Evolutionary conservation across 306 rosid species (phyloP).

Genomic region (Prunus persica): DNA sequence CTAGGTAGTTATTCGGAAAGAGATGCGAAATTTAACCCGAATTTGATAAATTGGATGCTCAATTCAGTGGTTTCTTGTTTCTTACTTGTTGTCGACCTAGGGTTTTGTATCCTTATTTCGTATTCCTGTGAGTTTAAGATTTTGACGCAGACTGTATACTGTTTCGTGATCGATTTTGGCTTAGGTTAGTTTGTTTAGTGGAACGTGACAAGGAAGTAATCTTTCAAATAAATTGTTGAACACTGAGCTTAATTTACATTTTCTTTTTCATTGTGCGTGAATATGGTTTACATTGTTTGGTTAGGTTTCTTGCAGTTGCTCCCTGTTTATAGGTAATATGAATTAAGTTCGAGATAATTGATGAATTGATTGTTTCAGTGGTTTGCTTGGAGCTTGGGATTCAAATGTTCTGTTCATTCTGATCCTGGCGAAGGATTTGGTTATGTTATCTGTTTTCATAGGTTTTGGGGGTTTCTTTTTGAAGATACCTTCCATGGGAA

Average conservation of each 20-base stretch:
- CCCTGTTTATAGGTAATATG: neutral
- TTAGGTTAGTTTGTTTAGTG: neutral
- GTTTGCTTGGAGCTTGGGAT: neutral
- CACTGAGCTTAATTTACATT: neutral
- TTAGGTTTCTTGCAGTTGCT: neutral
- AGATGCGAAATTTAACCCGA: conserved; percentile 1
- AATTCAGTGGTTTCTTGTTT: neutral
- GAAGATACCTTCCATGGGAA: neutral
- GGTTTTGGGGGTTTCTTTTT: neutral
- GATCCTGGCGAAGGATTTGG: neutral
- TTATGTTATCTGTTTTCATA: neutral
- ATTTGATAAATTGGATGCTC: neutral
- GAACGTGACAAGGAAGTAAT: neutral
- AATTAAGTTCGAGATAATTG: neutral
- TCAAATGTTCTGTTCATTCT: neutral
- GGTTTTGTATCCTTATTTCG: neutral
- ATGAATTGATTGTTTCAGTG: neutral
- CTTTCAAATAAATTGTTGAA: neutral
- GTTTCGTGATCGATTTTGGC: neutral
- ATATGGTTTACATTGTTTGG: neutral
- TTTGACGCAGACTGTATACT: neutral
- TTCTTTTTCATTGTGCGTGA: neutral
- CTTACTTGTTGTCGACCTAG: neutral
- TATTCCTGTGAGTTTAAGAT: neutral
- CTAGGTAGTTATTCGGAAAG: neutral